Base-by-base conservation (phyloP, 1,139 yeast species). In the Magnusiomyces sp. region DNA sequence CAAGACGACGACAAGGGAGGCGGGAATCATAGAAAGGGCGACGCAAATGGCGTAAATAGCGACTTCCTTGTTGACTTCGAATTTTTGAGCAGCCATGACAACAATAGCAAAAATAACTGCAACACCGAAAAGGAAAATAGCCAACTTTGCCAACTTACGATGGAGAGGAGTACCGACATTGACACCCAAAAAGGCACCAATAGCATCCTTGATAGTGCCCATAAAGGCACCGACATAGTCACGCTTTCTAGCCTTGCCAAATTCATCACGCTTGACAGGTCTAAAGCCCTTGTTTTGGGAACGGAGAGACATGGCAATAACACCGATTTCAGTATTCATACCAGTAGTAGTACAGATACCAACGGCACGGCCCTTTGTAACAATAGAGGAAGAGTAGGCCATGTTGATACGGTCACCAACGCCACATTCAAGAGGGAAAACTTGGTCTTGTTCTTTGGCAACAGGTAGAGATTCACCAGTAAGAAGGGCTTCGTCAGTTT, bases 41-140 rank as follows among this genome's bases (percentile, higher is more conserved):
- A 82, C 87, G 66, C 89, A 84, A 59, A 85, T 82, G 14, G 95
- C 94, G 62, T 85, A 85, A 50, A 84, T 81, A 20, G 90, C 92
- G 36, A 85, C 92, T 57, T 83, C 84, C 50, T 72, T 75, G 55
- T 76, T 77, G 33, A 84, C 92, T 38, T 67, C 62, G 67, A 85
- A 79, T 58, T 75, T 76, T 63, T 84, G 90, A 11, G 89, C 79
- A 1, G 80, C 90, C 90, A 85, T 81, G 5, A 83, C 92, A 45
- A 85, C 77, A 51, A 85, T 80, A 2, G 94, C 94, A 62, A 83
- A 80, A 5, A 84, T 54, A 31, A 84, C 89, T 2, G 95, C 94
- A 46, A 84, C 71, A 65, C 77, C 75, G 58, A 85, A 84, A 45
- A 85, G 71, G 45, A 75, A 65, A 47, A 84, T 77, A 16, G 95